Evolutionary conservation across 306 rosid species (phyloP).

Genomic region (Begonia masoniana): DNA sequence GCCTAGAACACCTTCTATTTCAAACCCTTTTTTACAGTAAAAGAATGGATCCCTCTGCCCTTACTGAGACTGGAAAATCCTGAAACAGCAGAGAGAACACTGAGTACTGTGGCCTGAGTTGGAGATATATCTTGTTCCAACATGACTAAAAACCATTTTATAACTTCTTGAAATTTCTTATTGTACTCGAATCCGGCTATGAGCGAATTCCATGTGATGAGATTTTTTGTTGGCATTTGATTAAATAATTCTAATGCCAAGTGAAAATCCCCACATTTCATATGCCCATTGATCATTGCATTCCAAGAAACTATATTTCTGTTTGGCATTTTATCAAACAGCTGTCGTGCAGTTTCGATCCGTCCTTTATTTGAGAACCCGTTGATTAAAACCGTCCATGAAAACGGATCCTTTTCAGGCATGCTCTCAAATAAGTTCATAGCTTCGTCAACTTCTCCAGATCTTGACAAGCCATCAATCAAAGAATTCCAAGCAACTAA

Average conservation of each 20-base stretch:
- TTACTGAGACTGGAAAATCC: conserved; percentile 27
- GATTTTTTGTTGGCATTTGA: conserved; percentile 25
- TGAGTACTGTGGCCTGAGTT: conserved; percentile 28
- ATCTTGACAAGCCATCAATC: conserved; percentile 39
- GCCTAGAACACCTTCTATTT: conserved; percentile 39
- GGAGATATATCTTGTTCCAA: conserved; percentile 29
- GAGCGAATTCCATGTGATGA: conserved; percentile 44
- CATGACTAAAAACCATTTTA: conserved; percentile 24
- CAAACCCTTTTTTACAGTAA: conserved; percentile 32
- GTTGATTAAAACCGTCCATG: conserved; percentile 40
- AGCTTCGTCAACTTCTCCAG: conserved; percentile 30
- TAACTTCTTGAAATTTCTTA: conserved; percentile 26
- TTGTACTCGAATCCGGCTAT: conserved; percentile 38
- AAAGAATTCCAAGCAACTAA: conserved; percentile 34
- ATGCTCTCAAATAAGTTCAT: conserved; percentile 33
- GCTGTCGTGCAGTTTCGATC: conserved; percentile 29
- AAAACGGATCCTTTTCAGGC: conserved; percentile 32
- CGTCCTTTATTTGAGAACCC: conserved; percentile 38
- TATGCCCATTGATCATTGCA: conserved; percentile 48
- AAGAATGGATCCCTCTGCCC: conserved; percentile 46
- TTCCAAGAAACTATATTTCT: conserved; percentile 41
- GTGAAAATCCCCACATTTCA: conserved; percentile 29
- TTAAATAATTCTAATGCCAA: conserved; percentile 27
- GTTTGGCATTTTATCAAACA: conserved; percentile 38
- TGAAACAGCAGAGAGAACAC: conserved; percentile 35